Conservation (phyloP, 1,284 basidiomycete species). For the Malassezia arunalokei region DNA sequence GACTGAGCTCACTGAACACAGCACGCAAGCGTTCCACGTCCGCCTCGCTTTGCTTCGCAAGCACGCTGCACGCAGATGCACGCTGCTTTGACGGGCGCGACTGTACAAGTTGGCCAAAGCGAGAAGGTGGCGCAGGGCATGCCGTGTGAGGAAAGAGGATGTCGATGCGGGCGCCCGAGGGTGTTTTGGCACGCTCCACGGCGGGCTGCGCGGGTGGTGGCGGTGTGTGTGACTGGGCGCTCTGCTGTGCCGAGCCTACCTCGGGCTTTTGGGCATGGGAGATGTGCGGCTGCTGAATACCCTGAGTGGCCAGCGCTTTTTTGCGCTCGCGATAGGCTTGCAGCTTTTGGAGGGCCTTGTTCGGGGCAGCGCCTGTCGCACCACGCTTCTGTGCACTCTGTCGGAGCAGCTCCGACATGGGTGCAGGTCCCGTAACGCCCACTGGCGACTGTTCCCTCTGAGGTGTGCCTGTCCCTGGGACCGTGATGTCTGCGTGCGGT, state of each 20-base stretch:
- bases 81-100: too few relatives aligned
- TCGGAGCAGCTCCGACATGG: too few relatives aligned
- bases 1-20: constrained; percentile 67
- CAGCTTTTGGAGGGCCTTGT: too few relatives aligned
- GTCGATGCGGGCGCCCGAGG: constrained; percentile 16
- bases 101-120: constrained; percentile 2
- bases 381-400: too few relatives aligned
- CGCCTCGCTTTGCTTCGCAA: neutral
- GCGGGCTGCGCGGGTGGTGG: neutral
- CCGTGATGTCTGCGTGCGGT: neutral
- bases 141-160: constrained; percentile 23
- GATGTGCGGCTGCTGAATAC: neutral
- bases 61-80: too few relatives aligned
- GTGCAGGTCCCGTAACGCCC: too few relatives aligned
- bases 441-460: too few relatives aligned
- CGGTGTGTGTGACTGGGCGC: neutral
- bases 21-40: constrained; percentile 20
- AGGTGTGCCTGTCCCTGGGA: neutral
- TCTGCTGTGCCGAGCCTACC: too few relatives aligned
- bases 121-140: neutral
- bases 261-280: neutral
- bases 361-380: neutral
- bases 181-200: neutral
- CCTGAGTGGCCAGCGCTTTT: neutral
- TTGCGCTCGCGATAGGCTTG: neutral